A percentile compares a stretch with the other conserved stretches of the same genome.
These are phyloP conservation scores for Trichoderma sp. DNA, from an alignment of 2,329 filamentous ascomycete species.

Conservation along the genomic window DNA sequence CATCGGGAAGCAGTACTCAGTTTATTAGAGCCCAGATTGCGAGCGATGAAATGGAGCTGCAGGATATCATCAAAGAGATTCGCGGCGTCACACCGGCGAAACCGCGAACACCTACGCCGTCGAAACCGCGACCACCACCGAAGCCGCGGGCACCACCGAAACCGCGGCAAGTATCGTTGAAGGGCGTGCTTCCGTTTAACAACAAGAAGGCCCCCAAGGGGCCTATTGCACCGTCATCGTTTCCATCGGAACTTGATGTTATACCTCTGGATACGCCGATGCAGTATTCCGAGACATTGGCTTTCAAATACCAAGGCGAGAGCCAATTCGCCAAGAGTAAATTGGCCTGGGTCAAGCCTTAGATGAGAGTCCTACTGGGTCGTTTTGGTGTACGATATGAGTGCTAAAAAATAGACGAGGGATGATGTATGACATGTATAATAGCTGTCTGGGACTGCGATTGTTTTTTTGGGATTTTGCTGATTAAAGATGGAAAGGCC, in stretches of 20 bases:
- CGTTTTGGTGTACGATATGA: background rate
- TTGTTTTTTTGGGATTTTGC: background rate
- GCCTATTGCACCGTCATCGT: background rate
- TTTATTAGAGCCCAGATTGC: slow-evolving; percentile 87
- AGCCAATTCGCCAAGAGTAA: slow-evolving; percentile 31
- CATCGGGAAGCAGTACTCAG: slow-evolving; percentile 48
- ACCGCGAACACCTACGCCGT: slow-evolving; percentile 41
- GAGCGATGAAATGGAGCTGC: slow-evolving; percentile 70
- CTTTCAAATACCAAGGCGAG: slow-evolving; percentile 27
- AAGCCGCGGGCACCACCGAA: slow-evolving; percentile 28
- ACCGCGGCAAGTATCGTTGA: slow-evolving; percentile 33
- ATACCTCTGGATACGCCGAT: slow-evolving; percentile 42
- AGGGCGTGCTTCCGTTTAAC: slow-evolving; percentile 42
- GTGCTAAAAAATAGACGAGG: too few relatives aligned
- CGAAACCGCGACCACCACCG: slow-evolving; percentile 29
- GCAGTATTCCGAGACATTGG: slow-evolving; percentile 37
- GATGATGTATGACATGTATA: background rate
- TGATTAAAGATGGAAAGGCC: background rate
- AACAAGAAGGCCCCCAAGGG: background rate
- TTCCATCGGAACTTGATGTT: slow-evolving; percentile 36
- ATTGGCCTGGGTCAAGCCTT: slow-evolving; percentile 33
- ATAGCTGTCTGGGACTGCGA: background rate
- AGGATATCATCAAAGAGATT: slow-evolving; percentile 66
- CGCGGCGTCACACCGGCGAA: slow-evolving; percentile 42
- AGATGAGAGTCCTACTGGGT: background rate